Conservation (phyloP, 352 stramenopile species). For the Phytophthora syringae region DNA sequence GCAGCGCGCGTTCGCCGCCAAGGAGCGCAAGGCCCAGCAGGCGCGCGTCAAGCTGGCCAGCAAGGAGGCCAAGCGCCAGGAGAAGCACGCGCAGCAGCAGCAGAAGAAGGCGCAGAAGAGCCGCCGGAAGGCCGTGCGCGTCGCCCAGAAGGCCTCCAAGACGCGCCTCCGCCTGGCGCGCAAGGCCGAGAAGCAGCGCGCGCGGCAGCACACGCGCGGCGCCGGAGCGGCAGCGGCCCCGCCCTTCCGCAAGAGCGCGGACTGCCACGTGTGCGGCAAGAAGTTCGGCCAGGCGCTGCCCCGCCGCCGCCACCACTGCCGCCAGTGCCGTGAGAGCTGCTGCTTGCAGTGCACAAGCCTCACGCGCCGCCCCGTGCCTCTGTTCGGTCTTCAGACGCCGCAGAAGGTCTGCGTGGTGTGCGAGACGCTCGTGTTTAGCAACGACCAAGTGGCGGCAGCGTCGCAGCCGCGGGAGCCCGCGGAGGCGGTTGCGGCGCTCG, state of each 20-base stretch:
- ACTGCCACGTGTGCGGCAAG: slow-evolving; percentile 52
- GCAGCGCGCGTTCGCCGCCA: slow-evolving; percentile 23
- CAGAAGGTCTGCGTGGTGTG: slow-evolving; percentile 72
- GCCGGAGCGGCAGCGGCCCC: slow-evolving; percentile 3
- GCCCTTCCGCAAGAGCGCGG: slow-evolving; percentile 21
- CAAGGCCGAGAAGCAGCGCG: slow-evolving; percentile 31
- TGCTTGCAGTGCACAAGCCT: slow-evolving; percentile 58
- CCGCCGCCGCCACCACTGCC: slow-evolving; percentile 67
- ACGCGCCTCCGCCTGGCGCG: slow-evolving; percentile 18
- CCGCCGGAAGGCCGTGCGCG: slow-evolving; percentile 19
- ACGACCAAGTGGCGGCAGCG: background rate
- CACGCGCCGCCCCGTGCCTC: slow-evolving; percentile 42
- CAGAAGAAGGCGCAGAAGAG: slow-evolving; percentile 30
- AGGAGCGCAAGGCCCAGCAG: slow-evolving; percentile 25
- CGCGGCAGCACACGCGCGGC: slow-evolving; percentile 9
- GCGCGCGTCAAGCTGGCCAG: slow-evolving; percentile 9
- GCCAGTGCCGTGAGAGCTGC: slow-evolving; percentile 67
- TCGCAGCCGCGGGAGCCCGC: slow-evolving; percentile 28
- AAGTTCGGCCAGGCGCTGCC: slow-evolving; percentile 41
- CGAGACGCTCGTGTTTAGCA: slow-evolving; percentile 46
- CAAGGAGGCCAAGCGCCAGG: slow-evolving; percentile 29
- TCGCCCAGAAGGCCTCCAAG: slow-evolving; percentile 35
- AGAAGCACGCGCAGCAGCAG: slow-evolving; percentile 3
- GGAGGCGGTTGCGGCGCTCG: slow-evolving; percentile 21
- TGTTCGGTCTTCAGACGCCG: slow-evolving; percentile 42